Percentiles rank a stretch among this genome's conserved stretches.
These are phyloP conservation scores for Hypoxylon sp. DNA, from an alignment of 2,329 filamentous ascomycete genomes.

Conservation along the genomic window DNA sequence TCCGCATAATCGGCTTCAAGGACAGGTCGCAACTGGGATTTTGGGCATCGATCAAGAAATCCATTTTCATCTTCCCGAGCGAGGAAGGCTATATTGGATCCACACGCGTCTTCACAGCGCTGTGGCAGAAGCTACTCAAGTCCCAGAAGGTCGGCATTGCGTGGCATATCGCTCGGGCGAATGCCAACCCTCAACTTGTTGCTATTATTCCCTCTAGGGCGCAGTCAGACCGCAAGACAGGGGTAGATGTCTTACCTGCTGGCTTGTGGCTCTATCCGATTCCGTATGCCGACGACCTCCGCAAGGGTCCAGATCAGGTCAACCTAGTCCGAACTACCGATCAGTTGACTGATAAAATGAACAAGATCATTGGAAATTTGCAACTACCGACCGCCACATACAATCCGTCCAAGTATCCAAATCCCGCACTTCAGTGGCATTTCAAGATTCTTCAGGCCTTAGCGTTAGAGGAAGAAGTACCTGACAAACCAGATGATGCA, in stretches of 20 bases:
- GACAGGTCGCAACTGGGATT: slow-evolving; percentile 78
- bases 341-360: slow-evolving; percentile 84
- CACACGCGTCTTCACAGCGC: slow-evolving; percentile 89
- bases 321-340: slow-evolving; percentile 72
- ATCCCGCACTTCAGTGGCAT: slow-evolving; percentile 95
- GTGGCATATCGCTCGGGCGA: slow-evolving; percentile 89
- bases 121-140: slow-evolving; percentile 88
- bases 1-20: slow-evolving; percentile 96
- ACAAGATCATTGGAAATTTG: slow-evolving; percentile 84
- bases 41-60: slow-evolving; percentile 89
- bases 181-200: slow-evolving; percentile 83
- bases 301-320: slow-evolving; percentile 76
- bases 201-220: slow-evolving; percentile 85
- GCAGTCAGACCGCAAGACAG: slow-evolving; percentile 73
- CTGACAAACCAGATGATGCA: slow-evolving; percentile 79
- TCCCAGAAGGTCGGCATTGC: slow-evolving; percentile 86
- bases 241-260: slow-evolving; percentile 80
- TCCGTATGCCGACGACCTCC: slow-evolving; percentile 90
- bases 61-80: slow-evolving; percentile 93
- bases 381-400: slow-evolving; percentile 90
- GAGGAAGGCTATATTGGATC: slow-evolving; percentile 93
- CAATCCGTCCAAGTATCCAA: slow-evolving; percentile 89
- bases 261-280: slow-evolving; percentile 92
- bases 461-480: slow-evolving; percentile 91
- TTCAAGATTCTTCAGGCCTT: slow-evolving; percentile 94